Conservation (phyloP, 2,329 filamentous ascomycete genomes). For the Aspergillus flavus region DNA sequence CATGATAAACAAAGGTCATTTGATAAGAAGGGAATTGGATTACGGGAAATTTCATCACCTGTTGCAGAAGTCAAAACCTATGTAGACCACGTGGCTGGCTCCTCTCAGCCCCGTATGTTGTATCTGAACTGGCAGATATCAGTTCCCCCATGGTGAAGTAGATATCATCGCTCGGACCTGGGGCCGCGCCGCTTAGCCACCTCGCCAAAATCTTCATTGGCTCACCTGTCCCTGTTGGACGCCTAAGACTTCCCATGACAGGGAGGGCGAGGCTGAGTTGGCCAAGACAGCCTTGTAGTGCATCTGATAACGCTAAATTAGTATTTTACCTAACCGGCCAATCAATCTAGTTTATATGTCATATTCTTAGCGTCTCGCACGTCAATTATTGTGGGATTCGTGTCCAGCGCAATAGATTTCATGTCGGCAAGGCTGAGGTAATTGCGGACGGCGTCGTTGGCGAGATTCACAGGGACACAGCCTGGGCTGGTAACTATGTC, state of each 20-base stretch:
- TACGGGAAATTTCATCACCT: background rate
- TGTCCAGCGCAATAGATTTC: too few relatives aligned
- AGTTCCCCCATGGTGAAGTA: background rate
- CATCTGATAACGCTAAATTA: background rate
- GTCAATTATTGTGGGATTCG: too few relatives aligned
- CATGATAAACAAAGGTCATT: background rate
- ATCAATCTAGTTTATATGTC: background rate
- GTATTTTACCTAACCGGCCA: background rate
- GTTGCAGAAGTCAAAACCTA: background rate
- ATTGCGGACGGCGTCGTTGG: too few relatives aligned
- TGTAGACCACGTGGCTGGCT: background rate
- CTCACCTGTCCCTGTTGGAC: background rate
- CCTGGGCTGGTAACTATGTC: too few relatives aligned
- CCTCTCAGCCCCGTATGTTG: background rate
- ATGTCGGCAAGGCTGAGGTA: too few relatives aligned
- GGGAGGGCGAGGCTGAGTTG: background rate
- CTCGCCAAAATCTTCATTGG: background rate
- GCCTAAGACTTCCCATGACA: background rate
- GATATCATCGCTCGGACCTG: background rate
- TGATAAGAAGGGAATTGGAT: background rate
- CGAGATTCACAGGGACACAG: rapidly evolving
- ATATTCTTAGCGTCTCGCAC: background rate
- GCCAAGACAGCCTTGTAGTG: background rate
- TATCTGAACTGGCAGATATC: background rate
- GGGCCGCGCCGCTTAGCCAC: too few relatives aligned